phyloP scores from a whole-genome alignment of 2,329 filamentous ascomycete species.

The Colletotrichum higginsianum region DNA sequence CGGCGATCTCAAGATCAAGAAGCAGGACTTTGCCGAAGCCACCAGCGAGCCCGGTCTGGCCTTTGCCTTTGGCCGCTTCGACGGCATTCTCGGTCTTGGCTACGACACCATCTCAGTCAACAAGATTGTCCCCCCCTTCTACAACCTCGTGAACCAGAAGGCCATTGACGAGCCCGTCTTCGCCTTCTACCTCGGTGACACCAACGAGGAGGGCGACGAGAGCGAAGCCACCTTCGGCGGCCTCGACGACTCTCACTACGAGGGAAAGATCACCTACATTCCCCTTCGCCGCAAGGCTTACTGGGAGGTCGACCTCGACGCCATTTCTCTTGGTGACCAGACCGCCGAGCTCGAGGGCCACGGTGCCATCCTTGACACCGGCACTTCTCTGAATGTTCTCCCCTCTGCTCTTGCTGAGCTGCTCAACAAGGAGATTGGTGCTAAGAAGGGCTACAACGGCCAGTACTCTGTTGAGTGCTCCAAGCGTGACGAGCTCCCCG shows the following conservation, averaged over 20 bases:
- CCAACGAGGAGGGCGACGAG: conserved; percentile 76
- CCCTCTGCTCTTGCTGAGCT: conserved; percentile 93
- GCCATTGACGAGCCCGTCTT: conserved; percentile 94
- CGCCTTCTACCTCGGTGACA: conserved; percentile 92
- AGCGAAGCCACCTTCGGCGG: conserved; percentile 95
- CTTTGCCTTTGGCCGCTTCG: conserved; percentile 97
- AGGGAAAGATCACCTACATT: conserved; percentile 91
- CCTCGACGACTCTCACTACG: conserved; percentile 83
- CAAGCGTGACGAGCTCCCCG: conserved; percentile 86
- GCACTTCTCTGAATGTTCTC: conserved; percentile 96
- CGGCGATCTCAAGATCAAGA: conserved; percentile 88
- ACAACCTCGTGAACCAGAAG: conserved; percentile 92
- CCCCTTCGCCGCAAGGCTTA: conserved; percentile 98
- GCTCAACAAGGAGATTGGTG: conserved; percentile 96
- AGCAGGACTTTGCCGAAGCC: conserved; percentile 96
- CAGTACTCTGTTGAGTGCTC: conserved; percentile 95
- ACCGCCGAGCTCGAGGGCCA: conserved; percentile 93
- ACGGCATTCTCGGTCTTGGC: conserved; percentile 94
- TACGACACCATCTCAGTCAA: conserved; percentile 99
- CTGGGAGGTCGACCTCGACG: conserved; percentile 98
- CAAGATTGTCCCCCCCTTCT: conserved; percentile 93
- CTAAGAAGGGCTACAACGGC: conserved; percentile 97
- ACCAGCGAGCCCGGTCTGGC: conserved; percentile 96
- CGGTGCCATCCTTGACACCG: conserved; percentile 97
- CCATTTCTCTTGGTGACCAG: conserved; percentile 89